Percentiles rank a stretch among this genome's conserved stretches.
Evolutionary conservation across 2,329 filamentous ascomycete species (phyloP).

Genomic region (Microdochium trichocladiopsis): DNA sequence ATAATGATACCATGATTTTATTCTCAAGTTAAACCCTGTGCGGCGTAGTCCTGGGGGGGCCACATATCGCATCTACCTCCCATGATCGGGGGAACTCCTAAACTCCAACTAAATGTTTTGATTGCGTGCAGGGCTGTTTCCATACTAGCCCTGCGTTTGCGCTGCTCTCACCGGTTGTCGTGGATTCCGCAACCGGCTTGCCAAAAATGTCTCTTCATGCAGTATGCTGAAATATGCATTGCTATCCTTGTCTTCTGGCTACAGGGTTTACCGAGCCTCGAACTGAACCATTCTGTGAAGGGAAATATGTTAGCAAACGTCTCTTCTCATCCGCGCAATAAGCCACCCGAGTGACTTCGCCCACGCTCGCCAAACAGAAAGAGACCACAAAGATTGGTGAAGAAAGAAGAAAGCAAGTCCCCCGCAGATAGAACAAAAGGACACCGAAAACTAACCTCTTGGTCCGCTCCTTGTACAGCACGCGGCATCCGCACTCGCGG

Average conservation of each 20-base stretch:
- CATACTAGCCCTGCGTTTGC: no score
- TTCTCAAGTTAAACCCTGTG: not conserved
- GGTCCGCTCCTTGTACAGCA: constrained; percentile 95
- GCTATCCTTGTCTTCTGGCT: not conserved
- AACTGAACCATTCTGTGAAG: constrained; percentile 90
- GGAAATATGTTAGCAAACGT: constrained; percentile 2
- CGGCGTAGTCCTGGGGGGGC: not conserved
- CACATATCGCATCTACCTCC: not conserved
- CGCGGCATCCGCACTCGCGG: constrained; percentile 88
- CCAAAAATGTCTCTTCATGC: not conserved
- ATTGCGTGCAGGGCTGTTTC: not conserved
- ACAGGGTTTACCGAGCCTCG: constrained; percentile 67
- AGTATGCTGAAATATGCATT: not conserved
- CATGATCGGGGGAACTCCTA: constrained; percentile 1
- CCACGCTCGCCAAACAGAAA: no score
- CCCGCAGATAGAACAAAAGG: not conserved
- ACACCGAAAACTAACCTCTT: constrained; percentile 64
- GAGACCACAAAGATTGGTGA: not conserved
- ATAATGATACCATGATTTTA: constrained; percentile 14
- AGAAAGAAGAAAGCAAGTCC: constrained; percentile 4
- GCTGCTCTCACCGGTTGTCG: no score
- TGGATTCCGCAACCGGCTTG: no score
- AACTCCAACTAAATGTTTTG: not conserved
- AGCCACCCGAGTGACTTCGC: no score
- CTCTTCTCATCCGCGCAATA: no score